Base-by-base conservation (phyloP, 2,329 filamentous ascomycete genomes). In the Ilyonectria sp. region DNA sequence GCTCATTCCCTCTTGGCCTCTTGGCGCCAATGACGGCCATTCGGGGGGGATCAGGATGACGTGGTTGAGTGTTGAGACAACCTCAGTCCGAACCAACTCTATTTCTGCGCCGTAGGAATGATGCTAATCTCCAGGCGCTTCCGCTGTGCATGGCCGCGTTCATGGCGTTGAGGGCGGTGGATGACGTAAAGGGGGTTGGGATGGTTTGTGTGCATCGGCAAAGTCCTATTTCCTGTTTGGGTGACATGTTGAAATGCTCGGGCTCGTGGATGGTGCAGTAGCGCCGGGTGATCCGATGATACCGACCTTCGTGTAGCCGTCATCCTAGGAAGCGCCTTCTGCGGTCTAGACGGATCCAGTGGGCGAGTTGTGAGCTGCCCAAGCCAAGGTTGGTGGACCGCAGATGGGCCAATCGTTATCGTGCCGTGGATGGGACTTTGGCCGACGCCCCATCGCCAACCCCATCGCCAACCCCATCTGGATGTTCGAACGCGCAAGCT, bases 321-420 rank as follows among this genome's bases (percentile, higher is more conserved):
- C 46, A 67, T 63, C 67, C 58, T 54, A 44, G 62, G 50, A 52
- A 17, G 33, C 40, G 52, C 23, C n/a, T 60, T 60, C 29, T 46
- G 63, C 60, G 68, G 58, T 62, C 33, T 58, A 35, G 23, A 55
- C 37, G 46, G 60, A 60, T 29, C 46, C 21, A 50, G 58, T 65
- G 63, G 63, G 63, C 69, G 72, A 67, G 67, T 63, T 67, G 59
- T 58, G 49, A 62, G 71, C 67, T 70, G 55, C 61, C 70, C 69
- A 69, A 67, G 72, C 71, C 69, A 69, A 72, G 72, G 62, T 67
- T 58, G 60, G 69, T 71, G 68, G 72, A 65, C 65, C 69, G 17
- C 29, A 21, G 31, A 17, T n/a, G 7, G 29, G 49, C 60, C 60
- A 67, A 67, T 67, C 65, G 55, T 60, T 29, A 49, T 19, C 37